These are phyloP conservation scores for Vigna hirtella DNA, from an alignment of 306 rosid species.

Conservation along the genomic window DNA sequence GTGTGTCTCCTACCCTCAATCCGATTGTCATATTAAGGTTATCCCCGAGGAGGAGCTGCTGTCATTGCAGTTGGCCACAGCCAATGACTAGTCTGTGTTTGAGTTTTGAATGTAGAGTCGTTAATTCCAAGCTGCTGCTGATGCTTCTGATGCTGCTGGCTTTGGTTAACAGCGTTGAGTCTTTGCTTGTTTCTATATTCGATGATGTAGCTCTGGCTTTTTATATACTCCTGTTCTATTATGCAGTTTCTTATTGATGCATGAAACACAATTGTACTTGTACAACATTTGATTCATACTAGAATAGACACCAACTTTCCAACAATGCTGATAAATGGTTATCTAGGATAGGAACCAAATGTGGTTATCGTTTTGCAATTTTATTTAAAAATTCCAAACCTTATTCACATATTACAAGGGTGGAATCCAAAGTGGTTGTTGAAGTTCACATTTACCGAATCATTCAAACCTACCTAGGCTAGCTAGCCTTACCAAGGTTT, in stretches of 20 bases:
- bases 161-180: constrained; percentile 12
- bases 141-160: not conserved
- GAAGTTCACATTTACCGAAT: not conserved
- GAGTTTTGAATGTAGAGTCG: constrained; percentile 9
- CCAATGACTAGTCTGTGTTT: constrained; percentile 68
- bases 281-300: constrained; percentile 23
- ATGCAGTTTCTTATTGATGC: constrained; percentile 8
- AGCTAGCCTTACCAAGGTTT: constrained; percentile 3
- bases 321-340: constrained; percentile 5
- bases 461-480: not conserved
- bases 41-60: constrained; percentile 91
- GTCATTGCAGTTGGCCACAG: constrained; percentile 88
- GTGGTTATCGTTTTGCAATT: constrained; percentile 10
- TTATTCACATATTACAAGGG: constrained; percentile 15
- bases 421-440: constrained; percentile 23
- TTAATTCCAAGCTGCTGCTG: not conserved
- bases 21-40: constrained; percentile 77
- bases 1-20: constrained; percentile 76
- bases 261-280: constrained; percentile 1
- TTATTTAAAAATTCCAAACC: constrained; percentile 6
- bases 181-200: constrained; percentile 34
- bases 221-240: constrained; percentile 2
- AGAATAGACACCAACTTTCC: constrained; percentile 1
- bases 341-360: constrained; percentile 3
- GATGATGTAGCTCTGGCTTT: constrained; percentile 1